Evolutionary conservation across 169 alveolate species (phyloP).

Genomic region (Plasmodium blacklocki): DNA sequence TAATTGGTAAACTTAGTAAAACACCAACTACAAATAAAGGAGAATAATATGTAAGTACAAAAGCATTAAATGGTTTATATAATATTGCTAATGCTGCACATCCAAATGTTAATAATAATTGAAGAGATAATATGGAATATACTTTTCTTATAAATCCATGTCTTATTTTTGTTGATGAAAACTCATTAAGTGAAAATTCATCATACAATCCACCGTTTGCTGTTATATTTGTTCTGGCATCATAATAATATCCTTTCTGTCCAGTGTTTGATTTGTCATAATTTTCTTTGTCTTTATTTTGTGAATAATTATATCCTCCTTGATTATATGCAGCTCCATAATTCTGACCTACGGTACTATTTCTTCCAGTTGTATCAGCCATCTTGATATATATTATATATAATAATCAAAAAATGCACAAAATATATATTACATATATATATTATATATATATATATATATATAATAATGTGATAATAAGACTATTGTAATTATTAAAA

Average conservation of each 20-base stretch:
- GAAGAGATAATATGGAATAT: constrained; percentile 84
- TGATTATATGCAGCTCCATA: constrained; percentile 67
- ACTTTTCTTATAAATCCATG: constrained; percentile 90
- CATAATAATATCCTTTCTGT: constrained; percentile 52
- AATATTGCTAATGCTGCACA: constrained; percentile 70
- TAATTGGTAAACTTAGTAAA: constrained; percentile 69
- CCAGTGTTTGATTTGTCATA: neutral
- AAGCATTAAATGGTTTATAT: constrained; percentile 61
- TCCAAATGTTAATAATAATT: constrained; percentile 83
- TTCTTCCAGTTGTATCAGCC: constrained; percentile 18
- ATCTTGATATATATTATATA: neutral
- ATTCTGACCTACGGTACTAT: constrained; percentile 17
- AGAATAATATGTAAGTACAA: constrained; percentile 40
- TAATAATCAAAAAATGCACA: neutral
- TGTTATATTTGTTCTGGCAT: constrained; percentile 18
- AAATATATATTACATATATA: neutral
- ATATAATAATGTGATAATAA: neutral
- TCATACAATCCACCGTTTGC: constrained; percentile 67
- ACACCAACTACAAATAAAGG: constrained; percentile 70
- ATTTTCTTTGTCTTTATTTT: constrained; percentile 22
- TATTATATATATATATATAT: constrained; percentile 8
- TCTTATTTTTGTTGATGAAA: constrained; percentile 83
- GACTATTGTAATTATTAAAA: too few relatives aligned
- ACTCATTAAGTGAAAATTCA: constrained; percentile 64
- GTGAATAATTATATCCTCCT: constrained; percentile 22